phyloP scores from a whole-genome alignment of 2,329 filamentous ascomycete species.

The Aspergillus texensis region DNA sequence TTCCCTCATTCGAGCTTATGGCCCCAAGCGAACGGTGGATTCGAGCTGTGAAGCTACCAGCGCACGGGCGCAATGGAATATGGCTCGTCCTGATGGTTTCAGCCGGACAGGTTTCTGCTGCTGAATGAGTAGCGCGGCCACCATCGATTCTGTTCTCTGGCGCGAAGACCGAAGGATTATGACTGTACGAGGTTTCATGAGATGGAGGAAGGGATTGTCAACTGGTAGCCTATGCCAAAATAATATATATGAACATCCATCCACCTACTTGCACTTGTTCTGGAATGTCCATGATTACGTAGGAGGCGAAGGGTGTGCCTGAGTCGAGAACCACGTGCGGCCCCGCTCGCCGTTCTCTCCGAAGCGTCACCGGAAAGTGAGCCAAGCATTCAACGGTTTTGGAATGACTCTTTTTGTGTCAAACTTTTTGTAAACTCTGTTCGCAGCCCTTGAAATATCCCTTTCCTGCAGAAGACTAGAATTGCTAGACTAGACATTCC shows the following conservation, averaged over 20 bases:
- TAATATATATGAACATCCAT: neutral
- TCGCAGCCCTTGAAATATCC: neutral
- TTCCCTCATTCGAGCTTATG: neutral
- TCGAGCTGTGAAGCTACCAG: neutral
- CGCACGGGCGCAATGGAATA: neutral
- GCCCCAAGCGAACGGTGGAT: neutral
- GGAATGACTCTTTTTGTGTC: neutral
- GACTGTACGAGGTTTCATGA: conserved; percentile 22
- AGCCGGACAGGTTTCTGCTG: neutral
- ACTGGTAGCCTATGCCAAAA: neutral
- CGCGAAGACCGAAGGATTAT: conserved; percentile 10
- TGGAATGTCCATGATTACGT: neutral
- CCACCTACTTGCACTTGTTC: neutral
- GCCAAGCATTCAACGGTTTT: neutral
- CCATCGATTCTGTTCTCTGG: neutral
- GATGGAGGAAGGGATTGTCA: neutral
- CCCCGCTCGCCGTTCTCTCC: conserved; percentile 12
- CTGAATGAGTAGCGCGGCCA: neutral
- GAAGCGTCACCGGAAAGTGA: neutral
- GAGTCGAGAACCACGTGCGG: conserved; percentile 6
- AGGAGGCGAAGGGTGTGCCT: neutral
- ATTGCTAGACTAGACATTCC: neutral
- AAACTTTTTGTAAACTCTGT: neutral
- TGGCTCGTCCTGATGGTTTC: neutral
- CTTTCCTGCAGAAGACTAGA: neutral